Evolutionary conservation across 805 yeast genomes (phyloP).

Genomic region (Pichia exigua): DNA sequence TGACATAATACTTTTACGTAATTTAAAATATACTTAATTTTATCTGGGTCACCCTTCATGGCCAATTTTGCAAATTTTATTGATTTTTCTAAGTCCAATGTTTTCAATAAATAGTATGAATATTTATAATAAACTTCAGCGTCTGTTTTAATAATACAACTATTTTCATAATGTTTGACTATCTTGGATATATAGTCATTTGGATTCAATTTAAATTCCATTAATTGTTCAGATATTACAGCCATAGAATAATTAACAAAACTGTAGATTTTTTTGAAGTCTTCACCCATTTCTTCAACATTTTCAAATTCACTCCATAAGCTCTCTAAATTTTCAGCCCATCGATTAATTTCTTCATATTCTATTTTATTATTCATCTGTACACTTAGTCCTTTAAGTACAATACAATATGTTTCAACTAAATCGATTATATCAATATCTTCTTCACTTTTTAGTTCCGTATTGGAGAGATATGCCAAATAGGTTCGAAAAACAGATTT

Average conservation of each 20-base stretch:
- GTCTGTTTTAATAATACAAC: conserved; percentile 1
- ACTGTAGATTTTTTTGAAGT: not conserved
- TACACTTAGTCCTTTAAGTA: conserved; percentile 14
- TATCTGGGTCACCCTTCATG: conserved; percentile 44
- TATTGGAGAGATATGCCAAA: conserved; percentile 33
- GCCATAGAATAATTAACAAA: conserved; percentile 9
- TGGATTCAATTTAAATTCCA: conserved; percentile 3
- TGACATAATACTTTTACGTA: conserved; percentile 57
- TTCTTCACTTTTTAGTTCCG: conserved; percentile 28
- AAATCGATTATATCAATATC: conserved; percentile 31
- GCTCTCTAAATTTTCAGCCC: conserved; percentile 12
- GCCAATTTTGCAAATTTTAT: conserved; percentile 38
- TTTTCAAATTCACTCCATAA: conserved; percentile 7
- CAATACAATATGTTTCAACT: conserved; percentile 17
- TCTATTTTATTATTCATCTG: conserved; percentile 5
- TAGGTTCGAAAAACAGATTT: conserved; percentile 33
- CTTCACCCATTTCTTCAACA: not conserved
- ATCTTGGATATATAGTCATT: conserved; percentile 1
- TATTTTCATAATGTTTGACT: not conserved
- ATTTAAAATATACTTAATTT: conserved; percentile 60
- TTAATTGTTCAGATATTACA: conserved; percentile 15
- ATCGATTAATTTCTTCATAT: conserved; percentile 14
- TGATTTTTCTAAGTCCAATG: conserved; percentile 36
- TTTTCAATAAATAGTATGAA: conserved; percentile 40
- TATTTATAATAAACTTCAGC: conserved; percentile 33